phyloP scores from a whole-genome alignment of 2,329 filamentous ascomycete genomes.

The Diaporthe sp. region DNA sequence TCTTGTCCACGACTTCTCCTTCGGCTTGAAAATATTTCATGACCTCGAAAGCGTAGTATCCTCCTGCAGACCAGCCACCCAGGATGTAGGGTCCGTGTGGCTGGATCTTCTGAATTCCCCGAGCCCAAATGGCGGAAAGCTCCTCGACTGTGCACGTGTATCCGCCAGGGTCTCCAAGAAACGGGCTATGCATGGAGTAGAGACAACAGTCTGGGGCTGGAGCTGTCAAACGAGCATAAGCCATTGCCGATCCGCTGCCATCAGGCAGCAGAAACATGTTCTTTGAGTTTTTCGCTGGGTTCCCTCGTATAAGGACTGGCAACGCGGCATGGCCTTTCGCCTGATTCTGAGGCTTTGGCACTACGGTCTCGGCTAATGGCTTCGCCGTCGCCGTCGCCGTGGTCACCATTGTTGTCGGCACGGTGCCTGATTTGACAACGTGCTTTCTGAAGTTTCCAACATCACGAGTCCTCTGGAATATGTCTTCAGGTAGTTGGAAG shows the following conservation, averaged over 20 bases:
- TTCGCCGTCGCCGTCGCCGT: neutral
- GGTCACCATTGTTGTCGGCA: neutral
- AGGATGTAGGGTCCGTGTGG: conserved; percentile 37
- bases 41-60: conserved; percentile 38
- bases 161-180: neutral
- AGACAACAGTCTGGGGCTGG: neutral
- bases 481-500: neutral
- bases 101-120: conserved; percentile 24
- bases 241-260: neutral
- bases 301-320: neutral
- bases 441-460: neutral
- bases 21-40: neutral
- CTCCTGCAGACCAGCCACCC: conserved; percentile 40
- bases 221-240: neutral
- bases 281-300: neutral
- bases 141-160: neutral
- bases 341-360: neutral
- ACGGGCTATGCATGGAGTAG: neutral
- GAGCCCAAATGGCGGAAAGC: neutral
- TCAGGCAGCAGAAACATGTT: neutral
- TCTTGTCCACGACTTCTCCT: neutral
- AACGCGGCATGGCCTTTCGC: neutral
- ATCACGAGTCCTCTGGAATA: neutral
- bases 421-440: neutral
- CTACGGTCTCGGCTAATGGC: neutral